These are phyloP conservation scores for Knoxia roxburghii DNA, from an alignment of 257 asterid genomes.

Conservation along the genomic window DNA sequence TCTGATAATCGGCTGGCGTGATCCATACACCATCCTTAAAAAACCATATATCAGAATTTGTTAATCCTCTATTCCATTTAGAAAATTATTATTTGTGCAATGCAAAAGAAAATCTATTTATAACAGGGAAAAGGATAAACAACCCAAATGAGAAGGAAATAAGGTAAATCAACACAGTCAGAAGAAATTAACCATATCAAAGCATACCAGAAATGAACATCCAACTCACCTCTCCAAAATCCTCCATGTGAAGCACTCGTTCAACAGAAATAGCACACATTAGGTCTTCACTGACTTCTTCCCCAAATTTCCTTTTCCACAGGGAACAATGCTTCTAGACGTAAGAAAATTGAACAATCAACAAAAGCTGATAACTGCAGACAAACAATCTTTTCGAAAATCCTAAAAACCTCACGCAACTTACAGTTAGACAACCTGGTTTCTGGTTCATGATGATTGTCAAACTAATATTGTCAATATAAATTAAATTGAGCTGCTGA, in stretches of 20 bases:
- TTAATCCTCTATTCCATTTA: background rate
- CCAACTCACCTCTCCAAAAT: constrained; percentile 77
- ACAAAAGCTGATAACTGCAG: constrained; percentile 20
- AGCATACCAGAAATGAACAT: constrained; percentile 15
- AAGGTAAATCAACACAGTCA: background rate
- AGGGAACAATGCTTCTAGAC: constrained; percentile 52
- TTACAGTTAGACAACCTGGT: background rate
- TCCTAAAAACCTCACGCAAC: background rate
- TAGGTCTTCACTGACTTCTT: constrained; percentile 62
- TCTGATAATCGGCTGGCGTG: constrained; percentile 52
- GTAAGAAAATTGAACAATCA: constrained; percentile 17
- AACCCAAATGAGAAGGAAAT: background rate
- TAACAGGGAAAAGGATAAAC: background rate
- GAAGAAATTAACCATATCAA: constrained; percentile 7
- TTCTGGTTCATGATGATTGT: background rate
- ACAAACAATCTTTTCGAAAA: background rate
- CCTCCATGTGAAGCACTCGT: constrained; percentile 72
- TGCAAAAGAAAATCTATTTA: background rate
- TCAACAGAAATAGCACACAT: constrained; percentile 62
- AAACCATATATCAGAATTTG: constrained; percentile 9
- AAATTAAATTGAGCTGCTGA: background rate
- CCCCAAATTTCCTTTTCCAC: constrained; percentile 64
- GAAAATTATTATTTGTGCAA: background rate
- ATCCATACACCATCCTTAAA: constrained; percentile 80
- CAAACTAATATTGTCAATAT: background rate